These are phyloP conservation scores for Fusarium kyushuense DNA, from an alignment of 2,329 filamentous ascomycete genomes.

Conservation along the genomic window DNA sequence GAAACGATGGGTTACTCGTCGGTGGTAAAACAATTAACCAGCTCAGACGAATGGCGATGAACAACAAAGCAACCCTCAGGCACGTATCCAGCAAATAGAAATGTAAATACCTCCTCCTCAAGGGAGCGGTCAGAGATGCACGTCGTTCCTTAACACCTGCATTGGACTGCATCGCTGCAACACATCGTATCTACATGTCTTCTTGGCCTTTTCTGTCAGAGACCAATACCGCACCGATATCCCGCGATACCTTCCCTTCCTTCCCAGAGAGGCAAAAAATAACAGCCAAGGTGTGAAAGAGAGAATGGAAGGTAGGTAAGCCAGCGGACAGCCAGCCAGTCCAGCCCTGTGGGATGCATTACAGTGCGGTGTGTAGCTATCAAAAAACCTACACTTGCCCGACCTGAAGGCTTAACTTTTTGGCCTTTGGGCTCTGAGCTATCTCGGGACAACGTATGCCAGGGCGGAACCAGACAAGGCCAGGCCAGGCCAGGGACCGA, in stretches of 20 bases:
- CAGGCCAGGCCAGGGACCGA: slow-evolving; percentile 24
- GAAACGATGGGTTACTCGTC: slow-evolving; percentile 26
- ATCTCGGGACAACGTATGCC: slow-evolving; percentile 27
- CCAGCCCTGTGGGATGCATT: slow-evolving; percentile 29
- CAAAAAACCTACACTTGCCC: slow-evolving; percentile 25
- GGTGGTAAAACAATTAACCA: slow-evolving; percentile 28
- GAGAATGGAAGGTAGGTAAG: neutral
- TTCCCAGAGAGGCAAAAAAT: slow-evolving; percentile 25
- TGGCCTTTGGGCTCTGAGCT: slow-evolving; percentile 23
- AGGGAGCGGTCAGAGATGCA: slow-evolving; percentile 38
- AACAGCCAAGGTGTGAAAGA: slow-evolving; percentile 2
- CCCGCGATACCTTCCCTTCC: slow-evolving; percentile 21
- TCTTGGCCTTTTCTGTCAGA: slow-evolving; percentile 16
- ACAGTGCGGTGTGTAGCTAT: slow-evolving; percentile 24
- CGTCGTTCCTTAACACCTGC: slow-evolving; percentile 25
- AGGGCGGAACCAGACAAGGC: slow-evolving; percentile 18
- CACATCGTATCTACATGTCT: slow-evolving; percentile 22
- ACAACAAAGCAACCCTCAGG: slow-evolving; percentile 19
- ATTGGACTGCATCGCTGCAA: slow-evolving; percentile 33
- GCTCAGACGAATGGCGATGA: slow-evolving; percentile 13
- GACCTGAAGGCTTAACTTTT: slow-evolving; percentile 14
- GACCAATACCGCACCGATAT: slow-evolving; percentile 28
- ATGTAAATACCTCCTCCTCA: slow-evolving; percentile 13
- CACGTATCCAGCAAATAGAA: slow-evolving; percentile 27
- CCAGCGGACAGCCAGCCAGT: neutral